phyloP scores from a whole-genome alignment of 2,329 filamentous ascomycete species.

The Botrytis hyacinthi region DNA sequence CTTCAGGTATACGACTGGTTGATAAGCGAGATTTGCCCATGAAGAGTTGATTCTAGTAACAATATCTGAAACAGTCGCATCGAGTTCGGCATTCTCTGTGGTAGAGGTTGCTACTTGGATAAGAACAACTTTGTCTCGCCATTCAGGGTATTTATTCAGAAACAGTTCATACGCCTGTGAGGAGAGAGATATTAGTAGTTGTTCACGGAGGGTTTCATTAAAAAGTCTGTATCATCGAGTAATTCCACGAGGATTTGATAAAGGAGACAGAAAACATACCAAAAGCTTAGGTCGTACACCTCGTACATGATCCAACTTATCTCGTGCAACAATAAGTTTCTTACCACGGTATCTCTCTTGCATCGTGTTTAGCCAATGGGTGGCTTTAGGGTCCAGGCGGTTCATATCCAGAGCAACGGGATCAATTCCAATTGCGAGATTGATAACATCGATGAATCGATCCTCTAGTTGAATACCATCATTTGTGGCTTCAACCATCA shows the following conservation, averaged over 20 bases:
- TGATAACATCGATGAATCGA: slow-evolving; percentile 85
- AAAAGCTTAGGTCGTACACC: slow-evolving; percentile 92
- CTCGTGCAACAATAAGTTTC: slow-evolving; percentile 84
- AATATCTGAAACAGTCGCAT: slow-evolving; percentile 87
- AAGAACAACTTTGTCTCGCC: slow-evolving; percentile 81
- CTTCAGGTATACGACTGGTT: slow-evolving; percentile 89
- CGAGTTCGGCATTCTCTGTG: slow-evolving; percentile 82
- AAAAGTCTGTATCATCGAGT: neutral
- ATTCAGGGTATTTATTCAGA: slow-evolving; percentile 88
- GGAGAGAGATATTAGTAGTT: neutral
- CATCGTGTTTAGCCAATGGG: slow-evolving; percentile 76
- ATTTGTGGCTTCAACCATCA: slow-evolving; percentile 84
- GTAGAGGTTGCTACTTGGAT: slow-evolving; percentile 93
- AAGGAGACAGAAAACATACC: neutral
- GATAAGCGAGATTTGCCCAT: slow-evolving; percentile 86
- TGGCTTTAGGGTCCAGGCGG: slow-evolving; percentile 69
- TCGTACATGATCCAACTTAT: slow-evolving; percentile 90
- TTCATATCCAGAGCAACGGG: slow-evolving; percentile 70
- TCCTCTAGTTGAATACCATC: slow-evolving; percentile 90
- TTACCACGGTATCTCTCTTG: slow-evolving; percentile 83
- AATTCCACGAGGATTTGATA: neutral
- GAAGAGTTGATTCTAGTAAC: slow-evolving; percentile 90
- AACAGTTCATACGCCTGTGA: slow-evolving; percentile 74
- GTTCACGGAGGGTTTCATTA: neutral
- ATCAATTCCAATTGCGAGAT: slow-evolving; percentile 87